Evolutionary conservation across 352 stramenopile genomes (phyloP).

Genomic region (Phytopythium ostracodes): DNA sequence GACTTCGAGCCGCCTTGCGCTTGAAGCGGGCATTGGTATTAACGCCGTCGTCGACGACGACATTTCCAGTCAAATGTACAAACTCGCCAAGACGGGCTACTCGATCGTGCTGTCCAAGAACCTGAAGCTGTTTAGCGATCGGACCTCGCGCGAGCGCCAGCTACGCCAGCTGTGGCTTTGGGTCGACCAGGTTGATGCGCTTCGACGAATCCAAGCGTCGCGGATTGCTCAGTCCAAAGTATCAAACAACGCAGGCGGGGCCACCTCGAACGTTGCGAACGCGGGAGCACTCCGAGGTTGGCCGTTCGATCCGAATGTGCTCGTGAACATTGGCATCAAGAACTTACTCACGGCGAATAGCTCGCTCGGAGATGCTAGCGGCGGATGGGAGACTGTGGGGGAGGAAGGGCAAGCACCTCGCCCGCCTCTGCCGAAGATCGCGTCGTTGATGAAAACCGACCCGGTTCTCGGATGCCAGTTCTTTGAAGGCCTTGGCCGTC

Average conservation of each 20-base stretch:
- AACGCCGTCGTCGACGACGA: conserved; percentile 40
- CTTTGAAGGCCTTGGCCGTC: conserved; percentile 69
- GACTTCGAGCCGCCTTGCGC: conserved; percentile 27
- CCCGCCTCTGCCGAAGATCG: conserved; percentile 15
- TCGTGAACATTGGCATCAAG: conserved; percentile 63
- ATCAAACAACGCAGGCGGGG: conserved; percentile 20
- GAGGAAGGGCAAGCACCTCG: background rate
- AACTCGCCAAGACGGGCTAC: conserved; percentile 71
- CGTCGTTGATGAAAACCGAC: conserved; percentile 57
- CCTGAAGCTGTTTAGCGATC: conserved; percentile 57
- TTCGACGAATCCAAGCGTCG: conserved; percentile 60
- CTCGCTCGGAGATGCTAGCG: conserved; percentile 9
- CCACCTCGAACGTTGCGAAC: conserved; percentile 20
- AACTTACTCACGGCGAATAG: conserved; percentile 40
- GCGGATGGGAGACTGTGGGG: conserved; percentile 6
- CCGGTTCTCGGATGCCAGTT: conserved; percentile 61
- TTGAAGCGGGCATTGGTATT: conserved; percentile 25
- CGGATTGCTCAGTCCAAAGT: conserved; percentile 39
- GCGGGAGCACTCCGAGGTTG: conserved; percentile 56
- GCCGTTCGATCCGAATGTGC: conserved; percentile 61
- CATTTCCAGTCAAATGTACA: conserved; percentile 75
- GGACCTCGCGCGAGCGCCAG: conserved; percentile 36
- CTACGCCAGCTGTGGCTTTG: conserved; percentile 73
- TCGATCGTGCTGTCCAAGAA: conserved; percentile 76
- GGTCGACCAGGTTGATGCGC: conserved; percentile 77